Conservation (phyloP, 768 basidiomycete species). For the Chalciporus chontae region DNA sequence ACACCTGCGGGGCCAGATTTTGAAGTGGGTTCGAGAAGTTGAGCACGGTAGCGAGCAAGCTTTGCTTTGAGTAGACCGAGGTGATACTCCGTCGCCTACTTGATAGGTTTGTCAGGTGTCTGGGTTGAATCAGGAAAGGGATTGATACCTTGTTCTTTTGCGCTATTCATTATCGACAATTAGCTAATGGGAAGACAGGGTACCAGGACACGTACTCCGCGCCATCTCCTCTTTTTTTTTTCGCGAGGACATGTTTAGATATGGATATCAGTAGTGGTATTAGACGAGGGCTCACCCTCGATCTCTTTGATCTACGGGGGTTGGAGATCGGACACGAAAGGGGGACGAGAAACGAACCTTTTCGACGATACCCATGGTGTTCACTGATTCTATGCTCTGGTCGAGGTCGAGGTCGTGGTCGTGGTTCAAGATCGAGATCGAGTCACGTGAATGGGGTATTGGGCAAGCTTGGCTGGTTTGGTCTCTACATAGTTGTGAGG, state of each 20-base stretch:
- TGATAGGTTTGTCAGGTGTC: constrained; percentile 11
- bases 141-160: constrained; percentile 87
- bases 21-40: constrained; percentile 85
- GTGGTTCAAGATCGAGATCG: not conserved
- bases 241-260: constrained; percentile 7
- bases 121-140: not conserved
- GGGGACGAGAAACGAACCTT: constrained; percentile 52
- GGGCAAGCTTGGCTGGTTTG: not conserved
- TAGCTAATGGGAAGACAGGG: not conserved
- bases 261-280: not conserved
- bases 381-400: not conserved
- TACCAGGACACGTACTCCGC: constrained; percentile 64
- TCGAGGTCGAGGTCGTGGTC: too few relatives aligned
- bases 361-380: constrained; percentile 88
- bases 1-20: constrained; percentile 80
- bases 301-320: constrained; percentile 83
- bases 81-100: constrained; percentile 90
- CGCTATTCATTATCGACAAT: constrained; percentile 41
- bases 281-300: constrained; percentile 83
- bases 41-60: constrained; percentile 89
- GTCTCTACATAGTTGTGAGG: not conserved
- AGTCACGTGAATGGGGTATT: too few relatives aligned
- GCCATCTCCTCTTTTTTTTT: constrained; percentile 88
- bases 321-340: not conserved
- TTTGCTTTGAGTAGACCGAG: constrained; percentile 93